Percentiles rank a stretch among this genome's conserved stretches.
Conservation (phyloP, 176 grass and related monocot genomes). For the Carex cristatella region DNA sequence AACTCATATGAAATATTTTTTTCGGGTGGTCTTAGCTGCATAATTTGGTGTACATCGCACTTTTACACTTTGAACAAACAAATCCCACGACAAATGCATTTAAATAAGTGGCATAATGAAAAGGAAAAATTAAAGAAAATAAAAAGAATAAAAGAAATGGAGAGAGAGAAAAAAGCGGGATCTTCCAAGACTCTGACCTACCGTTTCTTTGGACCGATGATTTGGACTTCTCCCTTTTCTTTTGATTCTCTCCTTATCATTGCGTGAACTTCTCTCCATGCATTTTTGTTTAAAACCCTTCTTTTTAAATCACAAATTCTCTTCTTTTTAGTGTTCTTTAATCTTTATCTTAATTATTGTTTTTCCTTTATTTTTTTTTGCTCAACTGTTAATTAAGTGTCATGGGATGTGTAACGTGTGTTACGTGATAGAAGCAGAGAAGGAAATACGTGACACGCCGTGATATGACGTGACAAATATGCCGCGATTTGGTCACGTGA, state of each 20-base stretch:
- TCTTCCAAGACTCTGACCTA: slow-evolving; percentile 63
- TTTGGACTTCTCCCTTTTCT: slow-evolving; percentile 58
- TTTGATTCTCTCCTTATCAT: slow-evolving; percentile 26
- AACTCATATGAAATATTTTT: too few species aligned
- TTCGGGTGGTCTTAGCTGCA: not conserved
- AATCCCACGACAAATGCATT: not conserved
- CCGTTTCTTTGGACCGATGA: slow-evolving; percentile 88
- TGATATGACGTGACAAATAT: too few species aligned
- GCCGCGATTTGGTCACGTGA: too few species aligned
- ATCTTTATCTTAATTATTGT: slow-evolving; percentile 12
- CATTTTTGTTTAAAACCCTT: slow-evolving; percentile 48
- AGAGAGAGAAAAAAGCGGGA: slow-evolving; percentile 48
- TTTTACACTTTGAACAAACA: not conserved
- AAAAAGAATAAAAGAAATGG: slow-evolving; percentile 1
- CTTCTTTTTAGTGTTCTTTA: slow-evolving; percentile 27
- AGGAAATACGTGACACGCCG: too few species aligned
- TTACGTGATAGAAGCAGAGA: too few species aligned
- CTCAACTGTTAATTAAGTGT: not conserved
- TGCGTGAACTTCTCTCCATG: not conserved
- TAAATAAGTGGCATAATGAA: slow-evolving; percentile 38
- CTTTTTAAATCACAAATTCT: slow-evolving; percentile 26
- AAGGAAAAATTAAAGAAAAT: slow-evolving; percentile 24
- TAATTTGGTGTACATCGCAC: not conserved
- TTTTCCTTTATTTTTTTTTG: not conserved
- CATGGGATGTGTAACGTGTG: not conserved